phyloP scores from a whole-genome alignment of 495 filamentous ascomycete species.

The Penicillium argentinense region DNA sequence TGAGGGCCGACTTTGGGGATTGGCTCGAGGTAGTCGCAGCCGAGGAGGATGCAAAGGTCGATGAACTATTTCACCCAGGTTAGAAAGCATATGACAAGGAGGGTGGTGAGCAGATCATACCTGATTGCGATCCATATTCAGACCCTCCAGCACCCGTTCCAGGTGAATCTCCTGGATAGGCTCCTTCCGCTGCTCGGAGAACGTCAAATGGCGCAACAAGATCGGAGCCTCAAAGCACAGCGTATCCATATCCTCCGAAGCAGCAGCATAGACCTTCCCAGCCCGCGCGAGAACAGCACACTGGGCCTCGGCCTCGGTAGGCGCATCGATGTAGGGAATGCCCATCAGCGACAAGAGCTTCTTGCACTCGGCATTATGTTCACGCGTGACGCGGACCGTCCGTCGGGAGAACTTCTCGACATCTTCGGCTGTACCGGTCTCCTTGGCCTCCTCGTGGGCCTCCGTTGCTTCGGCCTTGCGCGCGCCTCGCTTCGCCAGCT shows the following conservation, averaged over 20 bases:
- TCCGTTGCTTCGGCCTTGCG: conserved; percentile 87
- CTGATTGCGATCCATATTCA: conserved; percentile 84
- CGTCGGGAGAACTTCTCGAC: conserved; percentile 96
- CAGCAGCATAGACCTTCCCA: conserved; percentile 94
- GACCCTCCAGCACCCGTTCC: conserved; percentile 76
- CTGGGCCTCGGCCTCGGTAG: conserved; percentile 96
- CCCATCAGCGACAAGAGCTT: conserved; percentile 89
- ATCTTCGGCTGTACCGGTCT: conserved; percentile 94
- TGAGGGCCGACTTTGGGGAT: conserved; percentile 90
- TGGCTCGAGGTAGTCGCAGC: conserved; percentile 96
- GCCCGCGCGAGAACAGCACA: conserved; percentile 88
- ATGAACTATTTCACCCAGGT: conserved; percentile 66
- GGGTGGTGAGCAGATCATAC: conserved; percentile 34
- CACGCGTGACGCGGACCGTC: conserved; percentile 90
- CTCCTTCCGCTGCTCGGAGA: conserved; percentile 95
- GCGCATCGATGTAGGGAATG: conserved; percentile 90
- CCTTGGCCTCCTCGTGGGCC: conserved; percentile 90
- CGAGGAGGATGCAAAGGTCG: conserved; percentile 95
- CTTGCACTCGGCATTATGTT: conserved; percentile 96
- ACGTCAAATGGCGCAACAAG: conserved; percentile 88
- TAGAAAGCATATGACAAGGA: not conserved
- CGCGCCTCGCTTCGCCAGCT: conserved; percentile 89
- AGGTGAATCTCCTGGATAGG: conserved; percentile 94
- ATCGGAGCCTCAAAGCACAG: conserved; percentile 93
- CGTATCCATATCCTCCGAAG: conserved; percentile 99